These are phyloP conservation scores for Trichoderma koningii DNA, from an alignment of 2,329 filamentous ascomycete species.

Conservation along the genomic window DNA sequence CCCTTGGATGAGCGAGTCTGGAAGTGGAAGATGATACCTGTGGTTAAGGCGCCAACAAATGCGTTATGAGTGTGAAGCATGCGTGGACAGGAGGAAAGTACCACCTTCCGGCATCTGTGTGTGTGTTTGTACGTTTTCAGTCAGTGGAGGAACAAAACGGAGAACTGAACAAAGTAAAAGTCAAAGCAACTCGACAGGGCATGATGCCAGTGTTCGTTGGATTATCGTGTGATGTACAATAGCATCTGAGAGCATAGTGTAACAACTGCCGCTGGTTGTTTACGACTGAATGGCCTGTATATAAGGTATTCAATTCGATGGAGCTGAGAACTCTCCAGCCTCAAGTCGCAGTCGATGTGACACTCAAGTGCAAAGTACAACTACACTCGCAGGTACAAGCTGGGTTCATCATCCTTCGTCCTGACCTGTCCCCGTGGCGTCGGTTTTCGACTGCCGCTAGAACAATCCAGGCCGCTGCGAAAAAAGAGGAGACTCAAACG, in stretches of 20 bases:
- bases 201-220: background rate
- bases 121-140: background rate
- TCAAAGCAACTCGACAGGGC: background rate
- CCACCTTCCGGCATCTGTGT: background rate
- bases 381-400: background rate
- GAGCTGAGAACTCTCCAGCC: too few relatives aligned
- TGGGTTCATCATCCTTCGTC: too few relatives aligned
- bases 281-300: too few relatives aligned
- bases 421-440: background rate
- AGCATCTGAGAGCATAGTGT: too few relatives aligned
- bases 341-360: too few relatives aligned
- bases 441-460: background rate
- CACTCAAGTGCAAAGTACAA: background rate
- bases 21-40: background rate
- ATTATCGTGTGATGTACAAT: too few relatives aligned
- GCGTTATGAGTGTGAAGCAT: background rate
- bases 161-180: background rate
- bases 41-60: background rate
- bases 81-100: background rate
- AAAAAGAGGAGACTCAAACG: background rate
- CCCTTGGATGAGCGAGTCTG: background rate
- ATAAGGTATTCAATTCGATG: too few relatives aligned
- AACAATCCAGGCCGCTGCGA: background rate
- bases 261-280: too few relatives aligned
- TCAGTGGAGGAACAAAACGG: conserved; percentile 6